Percentiles rank a stretch among this genome's conserved stretches.
phyloP scores from a whole-genome alignment of 148 eudicot species.

The Linanthus parryae region DNA sequence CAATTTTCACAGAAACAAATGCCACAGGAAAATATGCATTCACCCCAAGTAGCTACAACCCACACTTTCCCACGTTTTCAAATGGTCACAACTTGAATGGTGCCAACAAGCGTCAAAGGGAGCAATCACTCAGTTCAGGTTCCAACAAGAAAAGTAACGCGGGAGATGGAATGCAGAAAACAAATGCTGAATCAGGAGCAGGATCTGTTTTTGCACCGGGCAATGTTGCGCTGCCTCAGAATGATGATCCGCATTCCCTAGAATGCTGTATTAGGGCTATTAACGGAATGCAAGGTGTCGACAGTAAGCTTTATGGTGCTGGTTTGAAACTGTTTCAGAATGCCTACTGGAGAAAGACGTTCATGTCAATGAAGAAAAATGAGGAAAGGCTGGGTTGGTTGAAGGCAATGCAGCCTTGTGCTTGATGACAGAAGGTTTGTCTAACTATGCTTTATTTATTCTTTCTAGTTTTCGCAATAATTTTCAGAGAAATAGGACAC shows the following conservation, averaged over 20 bases:
- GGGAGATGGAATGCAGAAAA: neutral
- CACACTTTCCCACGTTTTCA: neutral
- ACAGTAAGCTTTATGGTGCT: conserved; percentile 2
- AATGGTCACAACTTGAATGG: neutral
- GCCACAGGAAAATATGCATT: conserved; percentile 15
- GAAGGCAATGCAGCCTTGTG: conserved; percentile 10
- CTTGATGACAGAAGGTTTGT: neutral
- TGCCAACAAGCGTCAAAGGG: conserved; percentile 6
- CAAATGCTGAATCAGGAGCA: neutral
- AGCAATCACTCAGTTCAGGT: conserved; percentile 6
- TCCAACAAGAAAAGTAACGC: conserved; percentile 10
- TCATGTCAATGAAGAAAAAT: conserved; percentile 6
- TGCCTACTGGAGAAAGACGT: conserved; percentile 11
- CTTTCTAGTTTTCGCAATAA: too few species aligned
- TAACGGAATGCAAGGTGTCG: conserved; percentile 11
- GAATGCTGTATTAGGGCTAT: conserved; percentile 2
- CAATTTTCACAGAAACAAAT: conserved; percentile 13
- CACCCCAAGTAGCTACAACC: neutral
- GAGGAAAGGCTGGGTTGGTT: conserved; percentile 17
- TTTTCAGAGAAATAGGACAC: too few species aligned
- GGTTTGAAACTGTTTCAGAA: conserved; percentile 16
- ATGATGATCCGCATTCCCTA: conserved; percentile 10
- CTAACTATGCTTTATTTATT: too few species aligned
- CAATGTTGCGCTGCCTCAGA: neutral
- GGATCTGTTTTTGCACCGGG: conserved; percentile 2